These are phyloP conservation scores for Mucor mucedo DNA, from an alignment of 371 early-diverging fungal genomes.

Conservation along the genomic window DNA sequence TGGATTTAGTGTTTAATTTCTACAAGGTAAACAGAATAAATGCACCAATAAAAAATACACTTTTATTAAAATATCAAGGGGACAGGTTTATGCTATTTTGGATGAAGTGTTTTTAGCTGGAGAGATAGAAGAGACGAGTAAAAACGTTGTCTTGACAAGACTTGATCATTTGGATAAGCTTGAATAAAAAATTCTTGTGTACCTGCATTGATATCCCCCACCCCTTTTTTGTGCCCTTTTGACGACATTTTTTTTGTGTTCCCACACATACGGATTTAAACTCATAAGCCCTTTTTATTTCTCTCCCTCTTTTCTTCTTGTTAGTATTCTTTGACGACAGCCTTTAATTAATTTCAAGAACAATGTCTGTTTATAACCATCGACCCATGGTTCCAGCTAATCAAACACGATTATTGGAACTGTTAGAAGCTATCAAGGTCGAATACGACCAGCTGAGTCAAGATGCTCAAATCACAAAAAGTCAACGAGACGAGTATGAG, in stretches of 20 bases:
- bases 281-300: conserved; percentile 5
- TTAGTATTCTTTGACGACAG: conserved; percentile 10
- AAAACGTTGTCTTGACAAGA: conserved; percentile 73
- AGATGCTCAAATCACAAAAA: conserved; percentile 74
- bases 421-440: conserved; percentile 80
- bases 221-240: neutral
- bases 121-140: conserved; percentile 96
- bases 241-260: conserved; percentile 1
- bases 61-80: neutral
- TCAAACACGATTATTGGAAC: conserved; percentile 71
- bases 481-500: conserved; percentile 88
- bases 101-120: conserved; percentile 98
- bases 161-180: conserved; percentile 81
- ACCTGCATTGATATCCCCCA: neutral
- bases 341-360: conserved; percentile 10
- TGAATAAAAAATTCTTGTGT: conserved; percentile 41
- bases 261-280: neutral
- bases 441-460: conserved; percentile 85
- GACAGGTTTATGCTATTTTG: conserved; percentile 91
- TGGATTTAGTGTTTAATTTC: conserved; percentile 97
- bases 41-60: neutral
- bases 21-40: conserved; percentile 71
- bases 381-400: conserved; percentile 78
- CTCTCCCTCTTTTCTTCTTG: neutral
- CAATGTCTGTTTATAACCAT: conserved; percentile 75